Evolutionary conservation across 2,329 filamentous ascomycete genomes (phyloP).

Genomic region (Aspergillus sp.): DNA sequence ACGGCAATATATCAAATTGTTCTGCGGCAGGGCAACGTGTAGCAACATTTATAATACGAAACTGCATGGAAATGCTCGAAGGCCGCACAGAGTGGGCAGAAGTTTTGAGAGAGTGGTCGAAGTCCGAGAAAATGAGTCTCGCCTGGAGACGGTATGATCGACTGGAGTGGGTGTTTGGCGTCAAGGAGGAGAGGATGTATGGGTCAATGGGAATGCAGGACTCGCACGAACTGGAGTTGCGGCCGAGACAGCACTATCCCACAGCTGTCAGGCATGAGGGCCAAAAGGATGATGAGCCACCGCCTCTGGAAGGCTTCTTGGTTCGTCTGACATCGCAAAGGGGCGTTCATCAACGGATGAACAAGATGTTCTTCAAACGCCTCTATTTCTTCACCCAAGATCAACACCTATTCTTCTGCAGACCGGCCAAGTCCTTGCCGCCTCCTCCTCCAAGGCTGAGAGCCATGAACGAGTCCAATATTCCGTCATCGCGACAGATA

Average conservation of each 20-base stretch:
- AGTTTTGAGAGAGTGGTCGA: constrained; percentile 52
- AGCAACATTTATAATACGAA: constrained; percentile 48
- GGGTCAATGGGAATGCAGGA: constrained; percentile 59
- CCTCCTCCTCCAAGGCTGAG: constrained; percentile 51
- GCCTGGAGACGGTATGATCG: constrained; percentile 63
- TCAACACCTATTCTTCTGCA: constrained; percentile 54
- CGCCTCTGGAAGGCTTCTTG: constrained; percentile 58
- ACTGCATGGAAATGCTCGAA: constrained; percentile 52
- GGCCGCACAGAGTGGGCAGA: constrained; percentile 51
- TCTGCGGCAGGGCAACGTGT: constrained; percentile 42
- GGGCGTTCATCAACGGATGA: constrained; percentile 50
- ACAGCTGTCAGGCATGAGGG: constrained; percentile 38
- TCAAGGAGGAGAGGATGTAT: constrained; percentile 60
- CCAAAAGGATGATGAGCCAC: constrained; percentile 46
- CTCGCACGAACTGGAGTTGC: constrained; percentile 58
- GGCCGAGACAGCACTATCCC: constrained; percentile 58
- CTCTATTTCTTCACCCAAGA: constrained; percentile 59
- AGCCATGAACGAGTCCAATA: constrained; percentile 32
- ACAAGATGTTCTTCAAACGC: constrained; percentile 56
- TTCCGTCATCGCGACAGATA: constrained; percentile 50
- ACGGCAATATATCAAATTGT: constrained; percentile 34
- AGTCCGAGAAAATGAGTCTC: constrained; percentile 52
- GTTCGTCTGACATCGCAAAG: constrained; percentile 57
- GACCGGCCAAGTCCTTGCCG: constrained; percentile 51
- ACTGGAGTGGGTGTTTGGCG: constrained; percentile 59